Evolutionary conservation across 148 eudicot genomes (phyloP).

Genomic region (Heliamphora exappendiculata): DNA sequence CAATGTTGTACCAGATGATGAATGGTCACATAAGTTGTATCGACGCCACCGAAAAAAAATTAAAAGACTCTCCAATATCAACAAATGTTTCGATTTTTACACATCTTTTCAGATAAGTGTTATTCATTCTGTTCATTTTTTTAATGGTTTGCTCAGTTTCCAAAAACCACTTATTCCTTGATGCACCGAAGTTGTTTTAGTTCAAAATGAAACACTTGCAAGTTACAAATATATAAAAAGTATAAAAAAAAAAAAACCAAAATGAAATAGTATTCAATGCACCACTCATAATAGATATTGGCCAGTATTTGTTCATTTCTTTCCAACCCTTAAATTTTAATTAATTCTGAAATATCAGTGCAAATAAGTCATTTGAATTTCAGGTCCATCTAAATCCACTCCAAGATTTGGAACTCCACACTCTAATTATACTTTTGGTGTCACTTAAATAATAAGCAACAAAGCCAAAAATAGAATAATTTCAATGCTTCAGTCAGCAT

Average conservation of each 20-base stretch:
- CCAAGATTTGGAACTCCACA: neutral
- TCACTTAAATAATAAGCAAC: neutral
- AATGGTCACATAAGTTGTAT: neutral
- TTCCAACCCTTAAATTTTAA: neutral
- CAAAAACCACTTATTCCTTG: neutral
- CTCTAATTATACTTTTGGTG: neutral
- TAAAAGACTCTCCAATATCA: neutral
- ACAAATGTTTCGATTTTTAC: neutral
- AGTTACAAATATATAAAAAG: too few relatives aligned
- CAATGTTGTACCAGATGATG: neutral
- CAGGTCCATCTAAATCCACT: neutral
- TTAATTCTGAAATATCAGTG: neutral
- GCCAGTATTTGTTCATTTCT: neutral
- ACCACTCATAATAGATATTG: neutral
- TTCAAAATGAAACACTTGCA: neutral
- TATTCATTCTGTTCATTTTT: constrained; percentile 5
- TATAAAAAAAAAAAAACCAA: neutral
- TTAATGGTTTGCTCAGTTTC: neutral
- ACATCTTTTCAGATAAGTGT: neutral
- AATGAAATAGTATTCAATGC: neutral
- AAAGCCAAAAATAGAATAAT: neutral
- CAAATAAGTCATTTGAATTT: neutral
- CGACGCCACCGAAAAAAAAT: neutral
- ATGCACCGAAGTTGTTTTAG: neutral
- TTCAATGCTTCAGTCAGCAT: neutral